A percentile compares a stretch with the other conserved stretches of the same genome.
Conservation (phyloP, 805 yeast genomes). For the Metschnikowia corniflorae region DNA sequence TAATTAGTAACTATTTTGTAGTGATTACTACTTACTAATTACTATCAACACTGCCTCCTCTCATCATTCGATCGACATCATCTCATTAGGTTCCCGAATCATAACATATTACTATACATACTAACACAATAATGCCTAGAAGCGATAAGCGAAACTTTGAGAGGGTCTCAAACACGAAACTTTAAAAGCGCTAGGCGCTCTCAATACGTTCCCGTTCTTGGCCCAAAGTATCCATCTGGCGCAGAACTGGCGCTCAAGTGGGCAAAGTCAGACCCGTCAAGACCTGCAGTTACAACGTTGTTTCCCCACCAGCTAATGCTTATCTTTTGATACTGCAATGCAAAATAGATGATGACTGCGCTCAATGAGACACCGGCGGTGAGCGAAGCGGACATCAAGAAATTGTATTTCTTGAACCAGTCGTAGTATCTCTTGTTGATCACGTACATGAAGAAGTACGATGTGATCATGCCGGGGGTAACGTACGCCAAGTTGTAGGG, state of each 20-base stretch:
- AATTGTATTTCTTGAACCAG: conserved; percentile 44
- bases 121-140: too few species aligned
- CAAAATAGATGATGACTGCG: conserved; percentile 35
- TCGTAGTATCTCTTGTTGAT: conserved; percentile 38
- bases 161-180: too few species aligned
- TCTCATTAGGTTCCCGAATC: too few species aligned
- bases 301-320: conserved; percentile 65
- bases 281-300: conserved; percentile 32
- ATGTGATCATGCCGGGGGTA: conserved; percentile 18
- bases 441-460: conserved; percentile 33
- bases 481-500: conserved; percentile 40
- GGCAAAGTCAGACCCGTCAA: conserved; percentile 27
- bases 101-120: too few species aligned
- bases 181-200: too few species aligned
- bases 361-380: conserved; percentile 42
- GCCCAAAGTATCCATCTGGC: conserved; percentile 38
- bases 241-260: conserved; percentile 11
- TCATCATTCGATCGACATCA: too few species aligned
- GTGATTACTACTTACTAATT: too few species aligned
- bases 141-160: too few species aligned
- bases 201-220: conserved; percentile 25
- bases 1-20: too few species aligned
- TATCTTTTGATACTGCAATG: conserved; percentile 19
- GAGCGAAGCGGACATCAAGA: conserved; percentile 41
- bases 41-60: too few species aligned